Percentiles rank a stretch among this genome's conserved stretches.
Evolutionary conservation across 2,329 filamentous ascomycete species (phyloP).

Genomic region (Cordyceps sp.): DNA sequence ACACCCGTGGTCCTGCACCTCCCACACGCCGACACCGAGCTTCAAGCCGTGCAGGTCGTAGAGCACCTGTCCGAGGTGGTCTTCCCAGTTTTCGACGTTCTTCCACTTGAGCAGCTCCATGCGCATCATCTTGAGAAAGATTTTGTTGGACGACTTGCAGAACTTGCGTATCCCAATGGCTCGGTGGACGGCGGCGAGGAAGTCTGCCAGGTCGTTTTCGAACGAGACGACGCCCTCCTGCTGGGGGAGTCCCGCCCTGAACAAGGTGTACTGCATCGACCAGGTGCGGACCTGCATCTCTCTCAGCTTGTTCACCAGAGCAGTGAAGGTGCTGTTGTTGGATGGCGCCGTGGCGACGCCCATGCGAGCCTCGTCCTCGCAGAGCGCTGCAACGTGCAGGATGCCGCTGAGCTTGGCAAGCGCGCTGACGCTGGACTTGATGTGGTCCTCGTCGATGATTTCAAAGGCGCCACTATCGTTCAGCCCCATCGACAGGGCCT

Average conservation of each 20-base stretch:
- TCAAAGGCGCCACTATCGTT: constrained; percentile 60
- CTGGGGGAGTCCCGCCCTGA: constrained; percentile 64
- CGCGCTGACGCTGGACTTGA: constrained; percentile 55
- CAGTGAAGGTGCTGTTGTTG: constrained; percentile 35
- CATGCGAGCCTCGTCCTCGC: constrained; percentile 72
- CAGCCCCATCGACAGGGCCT: constrained; percentile 50
- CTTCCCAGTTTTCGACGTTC: constrained; percentile 66
- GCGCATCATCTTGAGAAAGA: constrained; percentile 79
- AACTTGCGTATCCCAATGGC: constrained; percentile 69
- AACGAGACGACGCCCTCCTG: constrained; percentile 44
- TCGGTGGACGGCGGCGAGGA: constrained; percentile 67
- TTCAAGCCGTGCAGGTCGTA: constrained; percentile 73
- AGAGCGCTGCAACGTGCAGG: constrained; percentile 63
- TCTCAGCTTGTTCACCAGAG: constrained; percentile 49
- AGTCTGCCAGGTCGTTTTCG: constrained; percentile 60
- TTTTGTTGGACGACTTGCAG: constrained; percentile 72
- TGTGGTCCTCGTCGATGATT: constrained; percentile 65
- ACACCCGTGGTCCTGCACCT: constrained; percentile 66
- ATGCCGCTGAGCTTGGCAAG: constrained; percentile 57
- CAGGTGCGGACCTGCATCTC: constrained; percentile 80
- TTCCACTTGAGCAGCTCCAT: constrained; percentile 65
- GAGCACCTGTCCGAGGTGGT: constrained; percentile 71
- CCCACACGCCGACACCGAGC: constrained; percentile 49
- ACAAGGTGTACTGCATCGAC: constrained; percentile 69
- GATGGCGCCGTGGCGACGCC: constrained; percentile 49